These are phyloP conservation scores for Plenodomus tracheiphilus DNA, from an alignment of 2,329 filamentous ascomycete genomes.

Conservation along the genomic window DNA sequence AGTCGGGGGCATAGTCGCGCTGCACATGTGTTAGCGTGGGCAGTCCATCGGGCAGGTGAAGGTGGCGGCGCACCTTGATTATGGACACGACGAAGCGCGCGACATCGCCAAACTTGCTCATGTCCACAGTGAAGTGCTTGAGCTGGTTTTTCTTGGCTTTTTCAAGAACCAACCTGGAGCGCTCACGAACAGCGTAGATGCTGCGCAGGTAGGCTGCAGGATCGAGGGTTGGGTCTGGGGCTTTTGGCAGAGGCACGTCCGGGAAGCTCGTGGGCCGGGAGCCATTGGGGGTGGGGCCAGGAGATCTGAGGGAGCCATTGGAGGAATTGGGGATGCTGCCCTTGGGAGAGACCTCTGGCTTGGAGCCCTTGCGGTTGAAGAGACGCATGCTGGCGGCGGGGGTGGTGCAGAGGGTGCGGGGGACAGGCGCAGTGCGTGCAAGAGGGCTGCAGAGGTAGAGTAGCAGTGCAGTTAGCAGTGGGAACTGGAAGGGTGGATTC, in stretches of 20 bases:
- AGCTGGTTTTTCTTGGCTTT: slow-evolving; percentile 78
- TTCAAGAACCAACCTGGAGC: slow-evolving; percentile 71
- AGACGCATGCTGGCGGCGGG: slow-evolving; percentile 51
- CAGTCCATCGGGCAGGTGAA: neutral
- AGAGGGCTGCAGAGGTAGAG: neutral
- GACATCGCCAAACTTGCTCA: slow-evolving; percentile 80
- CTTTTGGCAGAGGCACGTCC: slow-evolving; percentile 78
- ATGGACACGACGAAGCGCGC: slow-evolving; percentile 88
- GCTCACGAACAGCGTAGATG: slow-evolving; percentile 82
- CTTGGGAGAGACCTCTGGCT: slow-evolving; percentile 40
- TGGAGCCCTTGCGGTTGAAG: slow-evolving; percentile 56
- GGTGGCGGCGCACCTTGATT: slow-evolving; percentile 73
- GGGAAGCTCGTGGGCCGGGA: slow-evolving; percentile 57
- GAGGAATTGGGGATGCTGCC: slow-evolving; percentile 48
- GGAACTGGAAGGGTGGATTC: slow-evolving; percentile 2
- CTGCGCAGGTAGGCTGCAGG: slow-evolving; percentile 90
- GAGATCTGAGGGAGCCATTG: slow-evolving; percentile 56
- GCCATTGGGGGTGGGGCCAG: slow-evolving; percentile 49
- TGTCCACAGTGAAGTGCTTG: slow-evolving; percentile 86
- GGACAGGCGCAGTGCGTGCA: slow-evolving; percentile 8
- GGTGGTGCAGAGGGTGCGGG: slow-evolving; percentile 1
- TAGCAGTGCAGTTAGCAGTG: neutral
- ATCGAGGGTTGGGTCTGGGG: slow-evolving; percentile 85
- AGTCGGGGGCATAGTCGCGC: slow-evolving; percentile 72
- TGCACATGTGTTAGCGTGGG: slow-evolving; percentile 36